phyloP scores from a whole-genome alignment of 2,329 filamentous ascomycete species.

The Colletotrichum incanum region DNA sequence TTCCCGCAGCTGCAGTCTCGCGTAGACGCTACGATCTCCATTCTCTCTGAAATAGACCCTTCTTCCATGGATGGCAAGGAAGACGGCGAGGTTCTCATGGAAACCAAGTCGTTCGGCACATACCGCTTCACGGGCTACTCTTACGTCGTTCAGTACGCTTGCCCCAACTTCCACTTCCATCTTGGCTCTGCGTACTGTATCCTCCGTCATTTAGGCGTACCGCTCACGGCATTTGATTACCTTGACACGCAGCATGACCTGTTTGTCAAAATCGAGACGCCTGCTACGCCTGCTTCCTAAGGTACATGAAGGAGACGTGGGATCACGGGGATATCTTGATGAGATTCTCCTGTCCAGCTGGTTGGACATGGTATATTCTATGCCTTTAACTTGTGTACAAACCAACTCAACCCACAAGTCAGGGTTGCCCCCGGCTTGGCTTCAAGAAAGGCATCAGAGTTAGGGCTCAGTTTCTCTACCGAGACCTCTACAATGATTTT shows the following conservation, averaged over 20 bases:
- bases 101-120: conserved; percentile 46
- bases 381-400: no score
- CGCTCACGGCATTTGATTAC: conserved; percentile 71
- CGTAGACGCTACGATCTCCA: conserved; percentile 46
- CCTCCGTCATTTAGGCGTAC: conserved; percentile 70
- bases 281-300: neutral
- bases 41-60: conserved; percentile 50
- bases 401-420: no score
- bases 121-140: conserved; percentile 52
- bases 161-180: conserved; percentile 76
- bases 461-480: no score
- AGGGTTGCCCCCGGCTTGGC: no score
- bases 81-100: conserved; percentile 46
- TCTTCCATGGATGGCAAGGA: conserved; percentile 44
- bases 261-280: conserved; percentile 29
- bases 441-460: no score
- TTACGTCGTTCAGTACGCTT: conserved; percentile 60
- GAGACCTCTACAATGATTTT: no score
- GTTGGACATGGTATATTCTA: no score
- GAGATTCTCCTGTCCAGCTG: no score
- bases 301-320: neutral
- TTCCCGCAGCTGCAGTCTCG: conserved; percentile 36
- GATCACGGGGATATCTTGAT: no score
- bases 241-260: conserved; percentile 48
- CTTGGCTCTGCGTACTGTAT: conserved; percentile 70